Evolutionary conservation across 1,284 basidiomycete species (phyloP), one percentile per base, ranked within the genome.

Genomic region (Fistulina hepatica): DNA sequence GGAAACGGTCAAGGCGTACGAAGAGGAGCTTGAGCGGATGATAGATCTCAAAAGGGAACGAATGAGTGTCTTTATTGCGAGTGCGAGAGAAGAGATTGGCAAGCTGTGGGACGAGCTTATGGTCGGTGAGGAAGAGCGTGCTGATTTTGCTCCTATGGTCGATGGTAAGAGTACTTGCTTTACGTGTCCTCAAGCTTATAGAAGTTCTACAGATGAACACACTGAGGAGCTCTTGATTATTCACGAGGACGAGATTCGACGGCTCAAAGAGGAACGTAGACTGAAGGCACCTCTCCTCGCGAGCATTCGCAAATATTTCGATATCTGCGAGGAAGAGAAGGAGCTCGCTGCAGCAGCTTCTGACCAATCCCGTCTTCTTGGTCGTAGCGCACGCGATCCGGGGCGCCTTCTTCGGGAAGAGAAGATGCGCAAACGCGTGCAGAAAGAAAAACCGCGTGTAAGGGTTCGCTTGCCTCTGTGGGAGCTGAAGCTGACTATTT

Each of bases 361-460:
- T 20, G 89, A 91, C 49, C 82, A 86, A 49, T 75, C 69, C 17
- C 72, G 86, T 25, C 61, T 91, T 8, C 68, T 83, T 5, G 83
- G 82, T 11, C 69, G 85, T 48, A 85, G 84, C n/a, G 63, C 76
- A 16, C 68, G 89, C 40, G 83, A 80, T 69, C 86, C 72, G 40
- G 85, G 73, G 36, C 67, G 74, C 44, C 59, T 98, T 33, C 61
- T 98, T 33, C 70, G 89, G 33, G 94, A 99, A 60, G 94, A 97
- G 64, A 97, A 95, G 71, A 91, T 95, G 81, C 73, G 94, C 37
- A 98, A 97, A 60, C 69, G 93, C 9, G 90, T 99, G n/a, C 73
- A 73, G 45, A 84, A 89, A 54, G 82, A 95, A 61, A 97, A 97
- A 57, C 94, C 94, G 17, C 77, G 85, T 54, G 92, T 94, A 52